phyloP scores from a whole-genome alignment of 192 early-diverging fungal species.

The Jimgerdemannia lactiflua region DNA sequence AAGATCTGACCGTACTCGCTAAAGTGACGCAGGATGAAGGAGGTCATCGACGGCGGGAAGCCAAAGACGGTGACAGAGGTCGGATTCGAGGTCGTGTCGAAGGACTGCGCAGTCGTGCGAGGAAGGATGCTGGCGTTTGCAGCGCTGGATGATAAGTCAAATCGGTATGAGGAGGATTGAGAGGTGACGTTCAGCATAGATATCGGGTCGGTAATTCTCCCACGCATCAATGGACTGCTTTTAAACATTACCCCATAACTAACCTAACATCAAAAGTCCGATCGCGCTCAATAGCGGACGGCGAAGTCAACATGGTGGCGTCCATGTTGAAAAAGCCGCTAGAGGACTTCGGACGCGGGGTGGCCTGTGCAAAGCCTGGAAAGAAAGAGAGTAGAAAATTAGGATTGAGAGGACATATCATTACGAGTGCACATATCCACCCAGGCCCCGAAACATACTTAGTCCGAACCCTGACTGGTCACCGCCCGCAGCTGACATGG shows the following conservation, averaged over 20 bases:
- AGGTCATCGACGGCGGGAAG: conserved; percentile 15
- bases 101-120: not conserved
- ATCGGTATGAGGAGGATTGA: too few species aligned
- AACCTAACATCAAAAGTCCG: not conserved
- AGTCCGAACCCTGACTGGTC: not conserved
- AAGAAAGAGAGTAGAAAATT: too few species aligned
- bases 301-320: not conserved
- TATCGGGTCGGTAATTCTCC: not conserved
- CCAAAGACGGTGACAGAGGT: conserved; percentile 23
- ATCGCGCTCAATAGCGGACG: not conserved
- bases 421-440: not conserved
- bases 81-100: not conserved
- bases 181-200: too few species aligned
- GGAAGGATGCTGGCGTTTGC: not conserved
- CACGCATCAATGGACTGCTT: not conserved
- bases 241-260: not conserved
- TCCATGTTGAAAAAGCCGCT: not conserved
- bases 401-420: not conserved
- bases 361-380: not conserved
- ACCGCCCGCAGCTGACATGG: not conserved
- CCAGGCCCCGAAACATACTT: not conserved
- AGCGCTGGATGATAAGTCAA: not conserved
- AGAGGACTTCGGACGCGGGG: too few species aligned
- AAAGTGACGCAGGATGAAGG: conserved; percentile 21
- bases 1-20: conserved; percentile 19